Percentiles rank a stretch among this genome's conserved stretches.
Conservation (phyloP, 2,329 filamentous ascomycete genomes). For the Tolypocladium tundrense region DNA sequence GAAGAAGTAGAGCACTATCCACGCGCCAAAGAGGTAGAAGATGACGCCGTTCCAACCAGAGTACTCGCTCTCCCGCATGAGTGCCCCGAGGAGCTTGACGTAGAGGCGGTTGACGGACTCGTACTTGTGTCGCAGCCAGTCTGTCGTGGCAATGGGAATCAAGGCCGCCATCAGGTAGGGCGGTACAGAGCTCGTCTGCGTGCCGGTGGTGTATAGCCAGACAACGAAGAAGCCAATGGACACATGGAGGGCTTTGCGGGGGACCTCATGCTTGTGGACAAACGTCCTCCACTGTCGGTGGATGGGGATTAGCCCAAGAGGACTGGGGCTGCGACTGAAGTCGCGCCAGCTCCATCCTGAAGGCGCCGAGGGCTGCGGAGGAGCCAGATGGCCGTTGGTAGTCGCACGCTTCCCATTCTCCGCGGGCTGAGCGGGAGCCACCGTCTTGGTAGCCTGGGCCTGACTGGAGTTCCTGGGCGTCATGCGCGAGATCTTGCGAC, state of each 20-base stretch:
- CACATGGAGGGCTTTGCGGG: conserved; percentile 84
- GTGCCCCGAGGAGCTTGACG: conserved; percentile 70
- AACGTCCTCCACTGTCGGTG: conserved; percentile 86
- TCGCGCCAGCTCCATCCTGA: conserved; percentile 71
- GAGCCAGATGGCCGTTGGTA: conserved; percentile 59
- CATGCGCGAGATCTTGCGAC: conserved; percentile 41
- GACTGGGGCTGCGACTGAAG: conserved; percentile 83
- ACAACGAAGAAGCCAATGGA: conserved; percentile 94
- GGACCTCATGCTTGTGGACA: conserved; percentile 94
- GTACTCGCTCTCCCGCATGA: conserved; percentile 97
- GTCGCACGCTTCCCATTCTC: conserved; percentile 22
- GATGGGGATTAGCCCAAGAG: conserved; percentile 87
- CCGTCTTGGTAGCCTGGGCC: conserved; percentile 16
- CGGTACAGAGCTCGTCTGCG: conserved; percentile 67
- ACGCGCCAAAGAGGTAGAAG: conserved; percentile 87
- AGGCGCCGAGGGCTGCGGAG: conserved; percentile 48
- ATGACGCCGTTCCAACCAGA: conserved; percentile 94
- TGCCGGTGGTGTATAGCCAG: conserved; percentile 71
- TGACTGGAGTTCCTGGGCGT: conserved; percentile 35
- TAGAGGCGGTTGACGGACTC: conserved; percentile 78
- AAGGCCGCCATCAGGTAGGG: conserved; percentile 74
- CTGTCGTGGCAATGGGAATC: conserved; percentile 72
- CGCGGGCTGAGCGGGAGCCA: conserved; percentile 14
- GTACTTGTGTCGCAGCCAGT: conserved; percentile 75
- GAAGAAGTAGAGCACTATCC: conserved; percentile 74